Conservation (phyloP, 352 stramenopile species). For the Thalassiosira hispida region DNA sequence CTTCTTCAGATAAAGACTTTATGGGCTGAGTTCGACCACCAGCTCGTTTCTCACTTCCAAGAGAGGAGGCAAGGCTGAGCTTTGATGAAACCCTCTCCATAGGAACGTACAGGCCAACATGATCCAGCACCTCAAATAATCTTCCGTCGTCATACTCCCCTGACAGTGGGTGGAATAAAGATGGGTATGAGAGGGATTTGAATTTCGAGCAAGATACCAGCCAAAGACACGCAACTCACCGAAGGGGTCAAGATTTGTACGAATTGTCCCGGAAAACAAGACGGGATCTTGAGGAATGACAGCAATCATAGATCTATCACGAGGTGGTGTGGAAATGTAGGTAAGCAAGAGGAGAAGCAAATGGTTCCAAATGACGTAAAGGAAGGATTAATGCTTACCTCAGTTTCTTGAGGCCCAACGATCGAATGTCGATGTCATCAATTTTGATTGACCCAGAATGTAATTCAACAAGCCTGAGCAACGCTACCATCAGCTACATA, state of each 20-base stretch:
- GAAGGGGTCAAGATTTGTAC: conserved; percentile 94
- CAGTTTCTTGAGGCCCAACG: conserved; percentile 87
- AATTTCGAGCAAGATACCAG: too few relatives aligned
- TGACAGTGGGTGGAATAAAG: too few relatives aligned
- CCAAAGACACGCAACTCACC: too few relatives aligned
- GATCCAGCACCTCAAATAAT: conserved; percentile 79
- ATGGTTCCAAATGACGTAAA: too few relatives aligned
- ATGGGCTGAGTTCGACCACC: conserved; percentile 51
- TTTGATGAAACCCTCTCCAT: conserved; percentile 36
- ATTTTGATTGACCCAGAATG: conserved; percentile 87
- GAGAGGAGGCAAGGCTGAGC: conserved; percentile 26
- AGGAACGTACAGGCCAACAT: conserved; percentile 69
- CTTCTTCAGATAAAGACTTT: conserved; percentile 62
- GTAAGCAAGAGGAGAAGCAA: background rate
- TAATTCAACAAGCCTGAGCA: conserved; percentile 92
- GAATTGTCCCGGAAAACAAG: conserved; percentile 91
- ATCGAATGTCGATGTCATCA: conserved; percentile 89
- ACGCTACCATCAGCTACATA: conserved; percentile 87
- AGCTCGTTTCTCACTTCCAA: conserved; percentile 13
- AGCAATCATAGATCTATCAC: conserved; percentile 76
- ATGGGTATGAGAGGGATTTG: too few relatives aligned
- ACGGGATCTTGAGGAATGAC: conserved; percentile 96
- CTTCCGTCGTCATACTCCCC: conserved; percentile 82
- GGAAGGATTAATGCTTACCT: too few relatives aligned
- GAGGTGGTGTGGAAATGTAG: background rate